Conservation (phyloP, 768 basidiomycete genomes). For the Naganishia kalamii region DNA sequence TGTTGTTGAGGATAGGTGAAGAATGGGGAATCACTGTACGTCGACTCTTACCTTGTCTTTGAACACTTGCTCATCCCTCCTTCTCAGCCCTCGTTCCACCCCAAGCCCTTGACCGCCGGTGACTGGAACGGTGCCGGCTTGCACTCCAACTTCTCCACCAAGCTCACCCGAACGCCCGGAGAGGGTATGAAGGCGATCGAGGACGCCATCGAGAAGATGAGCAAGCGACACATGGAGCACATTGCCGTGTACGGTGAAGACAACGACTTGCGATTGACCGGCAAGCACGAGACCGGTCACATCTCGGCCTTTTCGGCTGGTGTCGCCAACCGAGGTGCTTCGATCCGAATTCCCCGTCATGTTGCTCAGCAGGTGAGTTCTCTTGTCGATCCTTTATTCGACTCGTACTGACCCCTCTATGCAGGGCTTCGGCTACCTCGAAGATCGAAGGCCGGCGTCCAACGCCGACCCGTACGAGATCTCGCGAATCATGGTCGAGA, state of each 20-base stretch:
- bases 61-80: slow-evolving; percentile 14
- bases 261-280: slow-evolving; percentile 92
- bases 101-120: slow-evolving; percentile 80
- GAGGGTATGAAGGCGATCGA: slow-evolving; percentile 91
- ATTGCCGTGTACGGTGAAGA: slow-evolving; percentile 97
- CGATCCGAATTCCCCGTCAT: slow-evolving; percentile 80
- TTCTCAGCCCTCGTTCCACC: slow-evolving; percentile 85
- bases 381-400: background rate
- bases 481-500: slow-evolving; percentile 54
- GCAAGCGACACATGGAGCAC: slow-evolving; percentile 85
- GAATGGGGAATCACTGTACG: slow-evolving; percentile 80
- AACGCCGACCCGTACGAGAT: slow-evolving; percentile 99
- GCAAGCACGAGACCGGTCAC: slow-evolving; percentile 94
- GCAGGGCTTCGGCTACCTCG: slow-evolving; percentile 90
- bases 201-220: slow-evolving; percentile 84
- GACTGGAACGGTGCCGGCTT: slow-evolving; percentile 99
- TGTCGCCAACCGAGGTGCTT: slow-evolving; percentile 95
- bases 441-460: slow-evolving; percentile 94
- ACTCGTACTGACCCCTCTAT: background rate
- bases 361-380: slow-evolving; percentile 56
- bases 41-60: slow-evolving; percentile 3
- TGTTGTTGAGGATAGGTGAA: slow-evolving; percentile 90
- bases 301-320: slow-evolving; percentile 86
- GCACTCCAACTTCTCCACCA: slow-evolving; percentile 94
- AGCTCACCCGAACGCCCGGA: slow-evolving; percentile 76